Evolutionary conservation across 176 grass and related monocot genomes (phyloP).

Genomic region (Lolium multiflorum): DNA sequence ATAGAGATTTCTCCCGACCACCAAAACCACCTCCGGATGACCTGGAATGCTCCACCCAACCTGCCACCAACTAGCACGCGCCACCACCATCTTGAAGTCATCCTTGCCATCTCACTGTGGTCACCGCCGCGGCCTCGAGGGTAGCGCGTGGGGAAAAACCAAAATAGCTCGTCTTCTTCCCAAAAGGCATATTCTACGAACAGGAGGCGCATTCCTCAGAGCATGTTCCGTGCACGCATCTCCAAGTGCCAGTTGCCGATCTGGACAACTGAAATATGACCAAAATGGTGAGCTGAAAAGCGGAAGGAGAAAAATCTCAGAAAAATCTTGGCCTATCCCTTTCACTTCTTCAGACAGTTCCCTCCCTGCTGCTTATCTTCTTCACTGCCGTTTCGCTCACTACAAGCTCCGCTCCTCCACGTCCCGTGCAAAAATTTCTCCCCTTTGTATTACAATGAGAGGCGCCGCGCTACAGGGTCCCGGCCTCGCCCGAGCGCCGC

Average conservation of each 20-base stretch:
- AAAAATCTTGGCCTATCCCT: conserved; percentile 33
- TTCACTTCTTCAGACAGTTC: conserved; percentile 20
- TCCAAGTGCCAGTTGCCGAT: not conserved
- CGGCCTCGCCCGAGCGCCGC: conserved; percentile 36
- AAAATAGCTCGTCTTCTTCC: too few species aligned
- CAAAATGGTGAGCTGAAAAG: not conserved
- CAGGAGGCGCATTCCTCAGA: not conserved
- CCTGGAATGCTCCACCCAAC: too few species aligned
- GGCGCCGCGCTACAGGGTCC: conserved; percentile 37
- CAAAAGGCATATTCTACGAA: not conserved
- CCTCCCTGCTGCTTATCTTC: conserved; percentile 38
- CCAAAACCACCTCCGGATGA: too few species aligned
- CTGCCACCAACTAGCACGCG: too few species aligned
- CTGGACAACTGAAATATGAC: not conserved
- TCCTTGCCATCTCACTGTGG: too few species aligned
- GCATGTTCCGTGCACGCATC: conserved; percentile 23
- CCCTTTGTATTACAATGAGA: conserved; percentile 22
- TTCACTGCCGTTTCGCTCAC: conserved; percentile 18
- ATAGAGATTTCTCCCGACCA: too few species aligned
- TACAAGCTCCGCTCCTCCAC: not conserved
- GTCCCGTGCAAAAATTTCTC: conserved; percentile 4
- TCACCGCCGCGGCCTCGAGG: too few species aligned
- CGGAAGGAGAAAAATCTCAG: not conserved
- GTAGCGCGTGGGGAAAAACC: too few species aligned
- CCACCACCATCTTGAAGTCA: too few species aligned